Conservation (phyloP, 441 rosid genomes). For the Bruguiera hainesii region DNA sequence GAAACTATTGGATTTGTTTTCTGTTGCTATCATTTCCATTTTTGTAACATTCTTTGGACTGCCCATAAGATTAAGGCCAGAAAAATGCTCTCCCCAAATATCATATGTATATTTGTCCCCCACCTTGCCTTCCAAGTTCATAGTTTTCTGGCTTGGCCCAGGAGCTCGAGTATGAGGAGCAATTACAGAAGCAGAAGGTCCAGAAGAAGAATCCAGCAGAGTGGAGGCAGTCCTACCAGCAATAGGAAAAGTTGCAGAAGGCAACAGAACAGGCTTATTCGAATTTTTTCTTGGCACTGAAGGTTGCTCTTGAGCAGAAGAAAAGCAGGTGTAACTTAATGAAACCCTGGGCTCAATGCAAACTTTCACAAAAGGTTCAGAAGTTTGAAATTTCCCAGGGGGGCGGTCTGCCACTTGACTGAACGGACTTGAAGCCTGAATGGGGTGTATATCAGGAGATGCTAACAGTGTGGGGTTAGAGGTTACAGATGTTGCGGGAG, state of each 20-base stretch:
- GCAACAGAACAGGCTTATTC: slow-evolving; percentile 34
- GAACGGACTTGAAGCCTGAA: slow-evolving; percentile 30
- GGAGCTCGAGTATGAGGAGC: slow-evolving; percentile 83
- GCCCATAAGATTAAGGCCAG: slow-evolving; percentile 46
- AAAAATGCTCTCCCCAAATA: slow-evolving; percentile 91
- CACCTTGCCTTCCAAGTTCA: slow-evolving; percentile 35
- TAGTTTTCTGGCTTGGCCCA: slow-evolving; percentile 36
- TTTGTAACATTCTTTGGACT: slow-evolving; percentile 39
- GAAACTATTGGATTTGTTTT: slow-evolving; percentile 60
- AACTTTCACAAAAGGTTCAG: slow-evolving; percentile 21
- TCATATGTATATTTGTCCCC: slow-evolving; percentile 55
- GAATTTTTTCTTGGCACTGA: slow-evolving; percentile 20
- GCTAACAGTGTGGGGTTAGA: slow-evolving; percentile 28
- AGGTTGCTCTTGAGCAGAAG: slow-evolving; percentile 26
- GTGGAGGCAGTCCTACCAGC: slow-evolving; percentile 28
- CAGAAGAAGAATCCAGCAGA: slow-evolving; percentile 27
- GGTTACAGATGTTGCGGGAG: slow-evolving; percentile 42
- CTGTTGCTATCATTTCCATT: slow-evolving; percentile 34
- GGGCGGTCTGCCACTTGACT: slow-evolving; percentile 23
- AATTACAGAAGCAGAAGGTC: slow-evolving; percentile 39
- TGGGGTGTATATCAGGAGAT: slow-evolving; percentile 32
- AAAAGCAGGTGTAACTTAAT: slow-evolving; percentile 18
- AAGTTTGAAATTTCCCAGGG: slow-evolving; percentile 24
- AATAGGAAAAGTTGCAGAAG: slow-evolving; percentile 53
- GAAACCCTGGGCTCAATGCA: slow-evolving; percentile 24